Percentiles rank a stretch among this genome's conserved stretches.
phyloP scores from a whole-genome alignment of 1,284 basidiomycete species.

The Cryptococcus sp. region DNA sequence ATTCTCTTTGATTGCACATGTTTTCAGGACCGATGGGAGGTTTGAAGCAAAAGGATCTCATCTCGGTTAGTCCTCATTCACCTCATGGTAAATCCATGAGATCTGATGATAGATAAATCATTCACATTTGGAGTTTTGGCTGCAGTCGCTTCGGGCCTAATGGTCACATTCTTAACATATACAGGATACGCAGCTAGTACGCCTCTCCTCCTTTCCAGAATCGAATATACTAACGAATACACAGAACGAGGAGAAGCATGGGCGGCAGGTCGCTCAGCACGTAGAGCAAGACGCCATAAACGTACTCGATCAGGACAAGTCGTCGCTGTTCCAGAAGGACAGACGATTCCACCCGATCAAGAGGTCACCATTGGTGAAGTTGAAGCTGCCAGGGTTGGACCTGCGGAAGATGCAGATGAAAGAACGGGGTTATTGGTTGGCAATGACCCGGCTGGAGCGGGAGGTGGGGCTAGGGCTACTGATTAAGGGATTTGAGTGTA shows the following conservation, averaged over 20 bases:
- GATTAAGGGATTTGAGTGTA: too few species aligned
- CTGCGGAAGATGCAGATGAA: slow-evolving; percentile 27
- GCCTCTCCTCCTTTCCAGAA: slow-evolving; percentile 4
- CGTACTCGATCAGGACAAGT: slow-evolving; percentile 44
- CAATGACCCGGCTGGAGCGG: slow-evolving; percentile 14
- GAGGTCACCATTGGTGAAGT: slow-evolving; percentile 41
- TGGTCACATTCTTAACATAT: slow-evolving; percentile 39
- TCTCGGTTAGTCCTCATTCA: slow-evolving; percentile 28
- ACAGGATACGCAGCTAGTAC: slow-evolving; percentile 45
- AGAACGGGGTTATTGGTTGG: slow-evolving; percentile 37
- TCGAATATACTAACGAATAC: background rate
- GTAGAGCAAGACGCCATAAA: slow-evolving; percentile 36
- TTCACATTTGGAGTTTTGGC: slow-evolving; percentile 42
- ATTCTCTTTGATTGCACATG: slow-evolving; percentile 40
- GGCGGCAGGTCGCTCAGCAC: slow-evolving; percentile 45
- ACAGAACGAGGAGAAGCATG: slow-evolving; percentile 35
- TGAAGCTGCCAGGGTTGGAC: slow-evolving; percentile 22
- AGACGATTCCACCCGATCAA: slow-evolving; percentile 34
- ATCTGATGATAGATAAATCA: slow-evolving; percentile 28
- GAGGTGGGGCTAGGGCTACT: slow-evolving; percentile 22
- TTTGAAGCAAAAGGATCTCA: slow-evolving; percentile 35
- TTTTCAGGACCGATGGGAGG: slow-evolving; percentile 42
- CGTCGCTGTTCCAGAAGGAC: slow-evolving; percentile 39
- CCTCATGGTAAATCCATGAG: background rate
- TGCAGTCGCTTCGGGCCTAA: slow-evolving; percentile 33